Conservation (phyloP, 176 grass and related monocot genomes). For the Chloris gayana region DNA sequence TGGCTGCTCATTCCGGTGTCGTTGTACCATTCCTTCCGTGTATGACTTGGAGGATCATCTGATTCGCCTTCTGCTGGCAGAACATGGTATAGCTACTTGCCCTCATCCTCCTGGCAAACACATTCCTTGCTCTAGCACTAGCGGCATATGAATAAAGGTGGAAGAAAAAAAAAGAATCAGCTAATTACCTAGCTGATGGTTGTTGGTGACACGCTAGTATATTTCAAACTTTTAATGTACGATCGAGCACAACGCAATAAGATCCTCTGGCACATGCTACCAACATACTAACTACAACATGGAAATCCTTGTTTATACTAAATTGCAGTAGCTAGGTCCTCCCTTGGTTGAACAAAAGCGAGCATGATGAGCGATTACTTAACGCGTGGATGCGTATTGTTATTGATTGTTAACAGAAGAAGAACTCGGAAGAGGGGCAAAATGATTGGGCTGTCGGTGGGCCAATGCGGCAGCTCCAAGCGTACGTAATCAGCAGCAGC, state of each 20-base stretch:
- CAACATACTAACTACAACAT: not conserved
- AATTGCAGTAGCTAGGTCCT: not conserved
- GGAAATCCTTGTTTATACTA: too few relatives aligned
- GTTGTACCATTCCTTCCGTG: not conserved
- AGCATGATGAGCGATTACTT: not conserved
- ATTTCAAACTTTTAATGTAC: not conserved
- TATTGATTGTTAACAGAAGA: not conserved
- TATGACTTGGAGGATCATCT: not conserved
- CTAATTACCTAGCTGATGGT: too few relatives aligned
- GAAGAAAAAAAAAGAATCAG: too few relatives aligned
- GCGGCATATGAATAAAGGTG: too few relatives aligned
- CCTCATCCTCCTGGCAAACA: not conserved
- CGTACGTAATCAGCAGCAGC: not conserved
- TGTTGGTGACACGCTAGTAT: too few relatives aligned
- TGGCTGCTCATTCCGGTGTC: not conserved
- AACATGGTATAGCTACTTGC: not conserved
- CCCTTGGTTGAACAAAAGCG: not conserved
- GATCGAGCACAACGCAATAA: not conserved
- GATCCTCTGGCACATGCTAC: not conserved
- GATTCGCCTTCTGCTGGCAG: not conserved
- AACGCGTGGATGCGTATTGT: not conserved
- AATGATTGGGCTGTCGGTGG: conserved; percentile 1
- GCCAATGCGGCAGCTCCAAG: not conserved
- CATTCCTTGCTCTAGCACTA: too few relatives aligned
- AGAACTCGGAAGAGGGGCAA: not conserved